Base-by-base conservation (phyloP, 2,329 filamentous ascomycete species). In the Sclerotinia glacialis region DNA sequence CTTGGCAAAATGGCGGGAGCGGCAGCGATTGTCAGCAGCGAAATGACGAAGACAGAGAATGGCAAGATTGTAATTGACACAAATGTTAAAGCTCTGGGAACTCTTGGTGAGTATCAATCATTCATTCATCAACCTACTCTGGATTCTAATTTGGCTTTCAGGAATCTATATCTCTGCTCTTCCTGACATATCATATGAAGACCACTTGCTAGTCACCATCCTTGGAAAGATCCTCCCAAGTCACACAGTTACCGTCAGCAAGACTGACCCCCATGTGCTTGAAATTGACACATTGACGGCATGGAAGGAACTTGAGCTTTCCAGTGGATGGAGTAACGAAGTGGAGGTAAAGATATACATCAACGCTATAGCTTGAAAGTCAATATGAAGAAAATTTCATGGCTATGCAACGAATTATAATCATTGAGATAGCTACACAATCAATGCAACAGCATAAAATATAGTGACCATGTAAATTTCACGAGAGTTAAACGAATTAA, bases 1-100 rank as follows among this genome's bases (percentile, higher is more conserved):
- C 71, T 96, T 4, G 90, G 85, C 2, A 97, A 97, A 78, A 96
- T 98, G 91, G 92, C 92, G 0, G 94, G 93, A 0, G 87, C 89
- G 0, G 93, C 92, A 1, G 93, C 92, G 0, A 83, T 97, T 9
- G 80, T 89, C 1, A 82, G 81, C 47, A 88, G 81, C n/a, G 82
- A 84, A 37, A 83, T 88, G 54, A 83, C 83, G 44, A 76, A 88
- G 53, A 78, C 83, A 46, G 80, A 83, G 9, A 88, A 86, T 66
- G 86, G 87, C 0, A 80, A 86, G 21, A 78, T 95, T 26, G 78
- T 86, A 9, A 78, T 96, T 16, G 86, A 87, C 72, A 85, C 89
- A 1, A 85, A 83, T 18, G 76, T 97, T 52, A 97, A 96, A 76
- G 93, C 93, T 0, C 79, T 97, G 1, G 94, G 94, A 0, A 82